Percentiles rank a stretch among this genome's conserved stretches.
These are phyloP conservation scores for Kurtzmaniella cleridarum DNA, from an alignment of 805 yeast genomes.

Conservation along the genomic window DNA sequence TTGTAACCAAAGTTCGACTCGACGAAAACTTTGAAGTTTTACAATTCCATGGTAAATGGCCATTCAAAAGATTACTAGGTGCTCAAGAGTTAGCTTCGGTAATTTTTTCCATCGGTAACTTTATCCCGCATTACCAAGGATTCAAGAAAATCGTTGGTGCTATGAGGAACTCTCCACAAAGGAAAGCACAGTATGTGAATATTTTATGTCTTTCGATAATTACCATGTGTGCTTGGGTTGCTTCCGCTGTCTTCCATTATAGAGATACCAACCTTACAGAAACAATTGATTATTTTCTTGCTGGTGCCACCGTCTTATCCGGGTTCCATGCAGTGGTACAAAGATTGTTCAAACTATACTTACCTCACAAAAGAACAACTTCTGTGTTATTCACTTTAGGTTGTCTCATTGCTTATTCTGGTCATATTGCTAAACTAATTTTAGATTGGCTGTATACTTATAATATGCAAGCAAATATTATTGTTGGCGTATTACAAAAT, in stretches of 20 bases:
- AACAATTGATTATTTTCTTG: constrained; percentile 84
- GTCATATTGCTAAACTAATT: constrained; percentile 62
- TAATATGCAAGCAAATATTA: constrained; percentile 86
- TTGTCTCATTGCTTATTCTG: constrained; percentile 47
- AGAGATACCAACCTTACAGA: constrained; percentile 80
- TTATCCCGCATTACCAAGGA: constrained; percentile 46
- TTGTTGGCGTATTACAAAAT: constrained; percentile 74
- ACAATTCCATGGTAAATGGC: constrained; percentile 99
- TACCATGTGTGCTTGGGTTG: constrained; percentile 84
- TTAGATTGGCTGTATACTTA: constrained; percentile 86
- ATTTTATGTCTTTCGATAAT: constrained; percentile 48
- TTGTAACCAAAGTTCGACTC: constrained; percentile 55
- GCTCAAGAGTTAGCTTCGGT: constrained; percentile 82
- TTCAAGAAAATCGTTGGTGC: constrained; percentile 24
- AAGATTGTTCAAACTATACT: constrained; percentile 58
- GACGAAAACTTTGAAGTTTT: constrained; percentile 46
- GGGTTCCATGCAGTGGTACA: constrained; percentile 69
- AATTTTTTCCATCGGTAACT: constrained; percentile 59
- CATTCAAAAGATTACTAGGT: constrained; percentile 72
- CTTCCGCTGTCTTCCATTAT: constrained; percentile 81
- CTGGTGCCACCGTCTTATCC: constrained; percentile 78
- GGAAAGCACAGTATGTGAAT: constrained; percentile 18
- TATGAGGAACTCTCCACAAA: constrained; percentile 1
- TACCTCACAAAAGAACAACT: constrained; percentile 14
- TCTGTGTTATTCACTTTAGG: constrained; percentile 32